Evolutionary conservation across 2,329 filamentous ascomycete species (phyloP), one percentile per base, ranked within the genome.

Genomic region (Monilinia polystroma): DNA sequence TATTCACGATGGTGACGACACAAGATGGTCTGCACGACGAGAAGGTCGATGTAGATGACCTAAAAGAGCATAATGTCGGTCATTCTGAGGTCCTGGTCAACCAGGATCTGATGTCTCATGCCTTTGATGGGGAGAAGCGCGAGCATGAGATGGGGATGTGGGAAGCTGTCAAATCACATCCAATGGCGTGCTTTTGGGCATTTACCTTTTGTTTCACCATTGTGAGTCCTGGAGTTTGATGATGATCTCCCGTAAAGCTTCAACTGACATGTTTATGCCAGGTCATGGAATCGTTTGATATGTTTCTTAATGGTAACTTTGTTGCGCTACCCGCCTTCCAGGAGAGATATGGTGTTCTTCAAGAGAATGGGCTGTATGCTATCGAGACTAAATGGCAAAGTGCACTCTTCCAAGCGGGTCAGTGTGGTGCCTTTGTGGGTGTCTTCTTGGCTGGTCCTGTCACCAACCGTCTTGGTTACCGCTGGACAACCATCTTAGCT

Each of bases 231-330:
- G 41, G 53, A 18, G 51, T 43, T 47, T 65, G 54, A 65, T 66
- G 58, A 14, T 32, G 47, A 64, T 66, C 51, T 67, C 55, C 41
- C 14, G 18, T 20, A 18, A 45, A 35, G 14, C 10, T 64, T 67
- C 64, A 41, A 68, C 64, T 67, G 62, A 43, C 29, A 29, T 64
- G 29, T 64, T 64, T 16, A 47, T 16, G 51, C 55, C 4, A 87
- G 85, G 85, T 80, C 71, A 88, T 88, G 86, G 86, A 88, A 75
- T 83, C 85, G 5, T 88, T 86, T 79, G 81, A 81, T 75, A 83
- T 88, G 69, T 87, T 88, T 79, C 77, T 88, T 29, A 86, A 84
- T 73, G 82, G 82, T 59, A 82, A 84, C 67, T 88, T 88, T 75
- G 76, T 87, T 53, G 84, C 85, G 67, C 79, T 83, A 10, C 64